These are phyloP conservation scores for Apophysomyces ossiformis DNA, from an alignment of 371 early-diverging fungal species.

Conservation along the genomic window DNA sequence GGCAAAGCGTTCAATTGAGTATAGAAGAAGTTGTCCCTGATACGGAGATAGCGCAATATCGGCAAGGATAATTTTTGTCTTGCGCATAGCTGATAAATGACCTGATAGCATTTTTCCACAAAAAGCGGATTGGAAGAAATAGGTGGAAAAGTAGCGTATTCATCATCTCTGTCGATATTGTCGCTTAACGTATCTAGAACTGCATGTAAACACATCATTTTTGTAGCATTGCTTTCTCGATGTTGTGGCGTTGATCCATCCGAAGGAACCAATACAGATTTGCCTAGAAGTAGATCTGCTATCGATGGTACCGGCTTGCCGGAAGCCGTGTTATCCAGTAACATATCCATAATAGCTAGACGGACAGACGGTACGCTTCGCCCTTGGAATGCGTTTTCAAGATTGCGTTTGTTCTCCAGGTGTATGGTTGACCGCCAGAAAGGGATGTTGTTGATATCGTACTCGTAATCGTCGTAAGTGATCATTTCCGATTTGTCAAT, in stretches of 20 bases:
- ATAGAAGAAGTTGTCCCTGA: slow-evolving; percentile 70
- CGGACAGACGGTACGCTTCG: slow-evolving; percentile 44
- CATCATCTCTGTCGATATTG: slow-evolving; percentile 27
- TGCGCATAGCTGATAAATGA: slow-evolving; percentile 76
- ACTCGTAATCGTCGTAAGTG: slow-evolving; percentile 35
- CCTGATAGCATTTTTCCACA: slow-evolving; percentile 83
- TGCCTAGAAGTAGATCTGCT: slow-evolving; percentile 88
- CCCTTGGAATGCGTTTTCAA: slow-evolving; percentile 8
- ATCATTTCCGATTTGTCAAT: neutral
- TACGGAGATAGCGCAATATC: slow-evolving; percentile 79
- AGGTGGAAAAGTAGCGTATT: slow-evolving; percentile 38
- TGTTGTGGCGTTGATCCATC: slow-evolving; percentile 18
- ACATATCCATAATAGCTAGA: slow-evolving; percentile 69
- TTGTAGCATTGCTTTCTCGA: slow-evolving; percentile 36
- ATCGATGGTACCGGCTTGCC: slow-evolving; percentile 63
- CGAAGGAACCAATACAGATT: slow-evolving; percentile 45
- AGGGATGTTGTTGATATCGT: slow-evolving; percentile 38
- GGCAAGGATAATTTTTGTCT: slow-evolving; percentile 67
- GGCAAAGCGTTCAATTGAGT: slow-evolving; percentile 56
- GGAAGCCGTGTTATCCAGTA: slow-evolving; percentile 58
- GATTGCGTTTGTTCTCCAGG: slow-evolving; percentile 19
- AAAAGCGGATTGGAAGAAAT: slow-evolving; percentile 70
- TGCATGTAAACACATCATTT: slow-evolving; percentile 63
- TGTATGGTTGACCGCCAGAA: slow-evolving; percentile 37
- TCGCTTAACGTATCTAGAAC: slow-evolving; percentile 66